These are phyloP conservation scores for Plasmopara halstedii DNA, from an alignment of 352 stramenopile genomes.

Conservation along the genomic window DNA sequence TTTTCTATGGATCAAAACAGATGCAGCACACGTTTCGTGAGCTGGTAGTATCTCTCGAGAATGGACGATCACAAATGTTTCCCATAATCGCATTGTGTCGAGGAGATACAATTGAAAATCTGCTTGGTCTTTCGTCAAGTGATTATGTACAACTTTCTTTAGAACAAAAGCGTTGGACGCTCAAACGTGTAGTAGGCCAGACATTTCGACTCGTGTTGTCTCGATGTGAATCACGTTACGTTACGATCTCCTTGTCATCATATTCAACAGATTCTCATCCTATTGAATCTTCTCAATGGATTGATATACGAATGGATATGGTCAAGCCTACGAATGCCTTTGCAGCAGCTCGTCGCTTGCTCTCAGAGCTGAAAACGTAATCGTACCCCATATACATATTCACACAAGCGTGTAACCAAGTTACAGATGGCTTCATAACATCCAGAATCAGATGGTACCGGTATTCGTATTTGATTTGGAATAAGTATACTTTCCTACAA, in stretches of 20 bases:
- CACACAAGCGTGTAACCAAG: too few relatives aligned
- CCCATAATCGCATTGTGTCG: constrained; percentile 34
- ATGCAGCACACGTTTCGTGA: constrained; percentile 40
- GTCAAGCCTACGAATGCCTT: constrained; percentile 30
- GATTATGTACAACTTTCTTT: constrained; percentile 43
- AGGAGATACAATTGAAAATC: constrained; percentile 25
- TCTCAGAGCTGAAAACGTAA: constrained; percentile 9
- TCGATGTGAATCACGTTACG: constrained; percentile 20
- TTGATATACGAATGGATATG: constrained; percentile 30
- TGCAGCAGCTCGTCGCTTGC: constrained; percentile 9
- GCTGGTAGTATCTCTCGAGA: constrained; percentile 36
- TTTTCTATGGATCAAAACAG: constrained; percentile 41
- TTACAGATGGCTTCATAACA: too few relatives aligned
- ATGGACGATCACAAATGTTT: constrained; percentile 13
- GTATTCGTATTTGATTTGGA: constrained; percentile 7
- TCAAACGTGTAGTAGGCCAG: constrained; percentile 24
- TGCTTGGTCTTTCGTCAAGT: constrained; percentile 36
- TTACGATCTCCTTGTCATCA: constrained; percentile 3
- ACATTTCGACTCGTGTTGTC: constrained; percentile 39
- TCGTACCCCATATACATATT: not conserved
- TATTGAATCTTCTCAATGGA: not conserved
- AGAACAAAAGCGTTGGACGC: constrained; percentile 22
- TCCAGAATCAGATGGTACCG: constrained; percentile 6
- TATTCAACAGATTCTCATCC: not conserved
- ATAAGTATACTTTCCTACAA: constrained; percentile 9